Base-by-base conservation (phyloP, 1,284 basidiomycete genomes). In the Chondrostereum purpureum region DNA sequence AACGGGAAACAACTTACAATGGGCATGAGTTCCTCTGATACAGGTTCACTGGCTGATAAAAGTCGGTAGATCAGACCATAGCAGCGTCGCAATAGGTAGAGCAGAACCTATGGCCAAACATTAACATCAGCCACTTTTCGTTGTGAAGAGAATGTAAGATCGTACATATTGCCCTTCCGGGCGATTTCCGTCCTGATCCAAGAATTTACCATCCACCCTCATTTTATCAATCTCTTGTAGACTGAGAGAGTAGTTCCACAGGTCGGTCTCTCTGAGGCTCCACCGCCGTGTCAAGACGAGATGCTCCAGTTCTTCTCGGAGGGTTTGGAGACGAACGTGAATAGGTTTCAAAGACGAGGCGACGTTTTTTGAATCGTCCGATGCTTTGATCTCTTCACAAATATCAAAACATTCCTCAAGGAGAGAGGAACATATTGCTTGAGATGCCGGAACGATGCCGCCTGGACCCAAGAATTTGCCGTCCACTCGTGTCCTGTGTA, bases 361-460 rank as follows among this genome's bases (percentile, higher is more conserved):
- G 34, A 97, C 91, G 57, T 93, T 81, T 65, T 92, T 94, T 43
- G 88, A 90, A 37, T 94, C 91, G 56, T 97, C 92, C 52, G 91
- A 78, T 2, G 94, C 93, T 54, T 90, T 88, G 68, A 99, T 93
- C 64, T 99, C 95, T 66, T 99, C 93, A 36, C 83, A 77, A 50
- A 98, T 90, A 48, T 99, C 94, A 64, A 99, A 99, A 63, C 92
- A 96, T 58, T 95, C 92, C 65, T 99, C 95, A 10, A 99, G 72
- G 21, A 99, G 70, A 1, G 94, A 94, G 0, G 83, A 83, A 55
- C 87, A 88, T n/a, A 88, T 64, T 1, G 89, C 90, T 64, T 97
- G 94, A 5, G 93, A 95, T 38, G 87, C 78, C 10, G 94, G 92
- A 0, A 97, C 87, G 35, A 80, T 85, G 34, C 93, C 94, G 14